A percentile compares a stretch with the other conserved stretches of the same genome.
These are phyloP conservation scores for Phytophthora idaei DNA, from an alignment of 352 stramenopile species.

Conservation along the genomic window DNA sequence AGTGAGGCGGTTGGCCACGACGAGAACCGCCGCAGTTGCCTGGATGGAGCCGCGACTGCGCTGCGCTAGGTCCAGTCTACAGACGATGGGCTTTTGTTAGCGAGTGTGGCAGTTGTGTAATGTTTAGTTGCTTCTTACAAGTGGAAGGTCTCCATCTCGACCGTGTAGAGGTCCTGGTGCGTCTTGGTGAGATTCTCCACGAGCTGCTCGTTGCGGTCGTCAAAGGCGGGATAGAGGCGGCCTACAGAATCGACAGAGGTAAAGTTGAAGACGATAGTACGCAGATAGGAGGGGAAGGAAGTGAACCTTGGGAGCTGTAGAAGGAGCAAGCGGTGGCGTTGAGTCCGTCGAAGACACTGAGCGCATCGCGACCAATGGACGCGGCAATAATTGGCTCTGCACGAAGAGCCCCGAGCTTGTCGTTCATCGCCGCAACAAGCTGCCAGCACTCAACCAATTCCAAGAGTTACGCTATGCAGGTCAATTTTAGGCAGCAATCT, in stretches of 20 bases:
- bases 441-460: slow-evolving; percentile 3
- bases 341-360: slow-evolving; percentile 47
- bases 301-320: slow-evolving; percentile 70
- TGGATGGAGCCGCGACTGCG: slow-evolving; percentile 44
- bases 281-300: neutral
- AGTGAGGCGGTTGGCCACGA: slow-evolving; percentile 52
- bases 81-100: neutral
- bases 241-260: slow-evolving; percentile 22
- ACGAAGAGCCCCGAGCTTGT: slow-evolving; percentile 28
- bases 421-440: slow-evolving; percentile 37
- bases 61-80: slow-evolving; percentile 54
- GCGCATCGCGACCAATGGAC: slow-evolving; percentile 20
- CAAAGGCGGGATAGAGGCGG: slow-evolving; percentile 51
- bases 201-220: slow-evolving; percentile 67
- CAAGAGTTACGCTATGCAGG: neutral
- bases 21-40: slow-evolving; percentile 44
- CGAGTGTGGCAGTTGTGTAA: neutral
- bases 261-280: neutral
- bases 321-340: slow-evolving; percentile 72
- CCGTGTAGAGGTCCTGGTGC: slow-evolving; percentile 41
- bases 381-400: slow-evolving; percentile 14
- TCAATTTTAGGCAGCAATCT: neutral
- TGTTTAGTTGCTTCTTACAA: slow-evolving; percentile 33
- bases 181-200: slow-evolving; percentile 37
- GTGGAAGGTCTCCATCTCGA: slow-evolving; percentile 84